phyloP scores from a whole-genome alignment of 2,329 filamentous ascomycete species.

The Ophiocordyceps unilateralis region DNA sequence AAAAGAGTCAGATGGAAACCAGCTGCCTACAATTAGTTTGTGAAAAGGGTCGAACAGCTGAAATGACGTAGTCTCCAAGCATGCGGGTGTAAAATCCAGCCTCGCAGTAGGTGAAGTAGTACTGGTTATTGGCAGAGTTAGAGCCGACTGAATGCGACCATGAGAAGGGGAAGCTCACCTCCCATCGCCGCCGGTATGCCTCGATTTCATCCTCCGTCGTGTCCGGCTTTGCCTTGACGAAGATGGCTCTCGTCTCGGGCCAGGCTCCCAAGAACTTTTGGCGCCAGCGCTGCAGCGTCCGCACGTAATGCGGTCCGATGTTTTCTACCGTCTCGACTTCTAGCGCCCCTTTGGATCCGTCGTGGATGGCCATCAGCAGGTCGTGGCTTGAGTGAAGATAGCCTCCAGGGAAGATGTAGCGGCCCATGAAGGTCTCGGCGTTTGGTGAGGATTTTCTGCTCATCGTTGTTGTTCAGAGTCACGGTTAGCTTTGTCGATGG shows the following conservation, averaged over 20 bases:
- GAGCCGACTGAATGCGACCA: not conserved
- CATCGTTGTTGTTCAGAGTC: too few relatives aligned
- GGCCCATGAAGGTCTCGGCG: constrained; percentile 43
- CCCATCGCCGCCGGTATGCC: constrained; percentile 53
- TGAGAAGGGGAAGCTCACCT: constrained; percentile 25
- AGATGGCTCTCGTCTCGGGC: constrained; percentile 22
- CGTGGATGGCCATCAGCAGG: constrained; percentile 40
- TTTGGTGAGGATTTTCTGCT: constrained; percentile 18
- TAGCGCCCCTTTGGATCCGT: constrained; percentile 29
- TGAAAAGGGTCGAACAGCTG: not conserved
- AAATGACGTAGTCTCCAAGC: not conserved
- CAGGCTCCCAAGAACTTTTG: constrained; percentile 37
- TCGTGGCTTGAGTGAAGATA: constrained; percentile 44
- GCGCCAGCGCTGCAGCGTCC: constrained; percentile 49
- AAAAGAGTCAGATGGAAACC: not conserved
- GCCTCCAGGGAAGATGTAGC: constrained; percentile 65
- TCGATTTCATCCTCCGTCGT: constrained; percentile 45
- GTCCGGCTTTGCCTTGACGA: constrained; percentile 36
- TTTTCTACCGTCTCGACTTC: constrained; percentile 45
- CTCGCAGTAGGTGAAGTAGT: not conserved
- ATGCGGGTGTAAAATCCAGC: not conserved
- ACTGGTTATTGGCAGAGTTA: not conserved
- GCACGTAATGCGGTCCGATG: constrained; percentile 57
- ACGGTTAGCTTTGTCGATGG: not conserved
- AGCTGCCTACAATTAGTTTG: not conserved